phyloP scores from a whole-genome alignment of 75 land plant genomes.

The Pinus tabuliformis region DNA sequence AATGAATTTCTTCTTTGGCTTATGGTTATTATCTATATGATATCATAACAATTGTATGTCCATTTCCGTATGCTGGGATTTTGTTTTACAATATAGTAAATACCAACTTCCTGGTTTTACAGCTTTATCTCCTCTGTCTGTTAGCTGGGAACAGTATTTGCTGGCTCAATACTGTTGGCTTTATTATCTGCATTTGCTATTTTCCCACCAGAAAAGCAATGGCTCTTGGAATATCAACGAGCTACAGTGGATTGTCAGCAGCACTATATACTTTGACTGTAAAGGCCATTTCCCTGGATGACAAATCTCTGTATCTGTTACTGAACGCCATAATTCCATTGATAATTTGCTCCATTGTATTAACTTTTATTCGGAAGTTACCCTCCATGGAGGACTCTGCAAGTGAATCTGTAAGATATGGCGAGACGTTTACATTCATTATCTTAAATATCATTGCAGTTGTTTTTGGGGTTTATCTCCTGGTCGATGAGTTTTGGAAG shows the following conservation, averaged over 20 bases:
- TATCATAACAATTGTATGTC: too few species aligned
- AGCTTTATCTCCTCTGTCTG: constrained; percentile 48
- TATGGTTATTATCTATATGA: too few species aligned
- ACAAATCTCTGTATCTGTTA: constrained; percentile 40
- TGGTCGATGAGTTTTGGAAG: constrained; percentile 20
- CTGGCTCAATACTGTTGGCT: constrained; percentile 73
- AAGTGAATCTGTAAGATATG: background rate
- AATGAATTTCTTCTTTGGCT: too few species aligned
- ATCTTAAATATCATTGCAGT: constrained; percentile 21
- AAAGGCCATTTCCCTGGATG: constrained; percentile 17
- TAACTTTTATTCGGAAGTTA: constrained; percentile 1
- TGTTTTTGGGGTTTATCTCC: constrained; percentile 13
- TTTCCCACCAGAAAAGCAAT: constrained; percentile 39
- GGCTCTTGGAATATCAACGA: constrained; percentile 45
- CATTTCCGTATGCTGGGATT: background rate
- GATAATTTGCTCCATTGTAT: constrained; percentile 22
- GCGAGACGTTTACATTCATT: constrained; percentile 19
- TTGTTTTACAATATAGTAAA: background rate
- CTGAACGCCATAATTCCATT: constrained; percentile 57
- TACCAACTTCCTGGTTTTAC: background rate
- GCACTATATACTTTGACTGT: constrained; percentile 47
- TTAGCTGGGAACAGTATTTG: constrained; percentile 59
- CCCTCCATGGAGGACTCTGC: constrained; percentile 3
- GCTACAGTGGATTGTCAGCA: constrained; percentile 60
- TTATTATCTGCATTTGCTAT: constrained; percentile 44